These are phyloP conservation scores for Mychonastes homosphaera DNA, from an alignment of 139 green algal genomes.

Conservation along the genomic window DNA sequence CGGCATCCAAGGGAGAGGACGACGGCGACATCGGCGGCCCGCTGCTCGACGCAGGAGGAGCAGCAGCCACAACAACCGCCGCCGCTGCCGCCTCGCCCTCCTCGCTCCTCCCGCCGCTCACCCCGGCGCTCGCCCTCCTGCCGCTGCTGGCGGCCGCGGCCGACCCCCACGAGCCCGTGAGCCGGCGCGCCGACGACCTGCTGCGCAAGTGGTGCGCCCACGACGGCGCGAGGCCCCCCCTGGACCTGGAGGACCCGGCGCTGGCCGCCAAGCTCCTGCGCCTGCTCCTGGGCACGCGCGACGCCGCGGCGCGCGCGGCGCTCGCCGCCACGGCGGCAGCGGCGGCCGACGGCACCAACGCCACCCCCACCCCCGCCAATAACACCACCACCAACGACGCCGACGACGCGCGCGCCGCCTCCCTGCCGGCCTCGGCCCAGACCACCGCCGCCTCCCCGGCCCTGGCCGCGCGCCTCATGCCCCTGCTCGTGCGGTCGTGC, in stretches of 20 bases:
- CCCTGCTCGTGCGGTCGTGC: constrained; percentile 19
- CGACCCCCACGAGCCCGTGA: constrained; percentile 46
- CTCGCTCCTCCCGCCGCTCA: constrained; percentile 6
- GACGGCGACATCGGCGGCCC: neutral
- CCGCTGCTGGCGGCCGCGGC: constrained; percentile 48
- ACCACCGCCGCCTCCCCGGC: constrained; percentile 23
- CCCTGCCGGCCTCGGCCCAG: neutral
- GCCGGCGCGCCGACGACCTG: constrained; percentile 63
- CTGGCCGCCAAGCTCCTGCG: constrained; percentile 41
- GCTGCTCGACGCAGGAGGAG: neutral
- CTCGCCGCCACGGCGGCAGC: neutral
- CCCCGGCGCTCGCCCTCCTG: constrained; percentile 34
- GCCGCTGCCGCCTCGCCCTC: neutral
- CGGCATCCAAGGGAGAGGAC: neutral
- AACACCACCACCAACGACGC: neutral
- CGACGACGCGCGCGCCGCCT: neutral
- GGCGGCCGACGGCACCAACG: neutral
- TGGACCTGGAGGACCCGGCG: constrained; percentile 52
- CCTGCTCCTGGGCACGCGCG: constrained; percentile 49
- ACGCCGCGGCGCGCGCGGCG: neutral
- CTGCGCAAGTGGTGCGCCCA: constrained; percentile 40
- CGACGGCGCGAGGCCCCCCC: constrained; percentile 29
- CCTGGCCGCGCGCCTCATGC: constrained; percentile 35
- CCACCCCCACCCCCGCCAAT: neutral
- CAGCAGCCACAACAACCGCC: neutral